Evolutionary conservation across 2,329 filamentous ascomycete species (phyloP), one percentile per base, ranked within the genome.

Genomic region (Ophiostoma montium): DNA sequence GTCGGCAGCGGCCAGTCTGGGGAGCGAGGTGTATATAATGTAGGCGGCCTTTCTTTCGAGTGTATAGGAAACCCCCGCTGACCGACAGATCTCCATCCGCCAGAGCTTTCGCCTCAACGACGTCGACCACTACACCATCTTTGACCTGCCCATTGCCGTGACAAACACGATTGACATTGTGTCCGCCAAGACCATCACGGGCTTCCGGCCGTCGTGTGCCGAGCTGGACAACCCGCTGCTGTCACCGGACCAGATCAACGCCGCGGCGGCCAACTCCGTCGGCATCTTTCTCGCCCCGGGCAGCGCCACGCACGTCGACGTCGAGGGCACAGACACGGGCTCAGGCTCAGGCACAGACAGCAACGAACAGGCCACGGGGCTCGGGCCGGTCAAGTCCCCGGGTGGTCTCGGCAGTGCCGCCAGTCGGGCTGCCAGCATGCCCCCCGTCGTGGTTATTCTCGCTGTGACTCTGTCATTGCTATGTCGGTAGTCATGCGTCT

Each of bases 21-120:
- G 46, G 73, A 72, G 21, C 69, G 78, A 3, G 81, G 80, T 3
- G 64, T 67, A 16, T 85, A 85, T 60, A 85, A 86, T 27, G 23
- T 27, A 27, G 8, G 23, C 23, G 4, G 4, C 8, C 8, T 8
- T 27, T 8, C 23, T 27, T 8, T 27, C 23, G 4, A 4, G 23
- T 8, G 4, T 4, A 27, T 27, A 27, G 5, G 23, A 27, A 8
- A 27, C 23, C 23, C 23, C 23, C 23, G 23, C 23, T 27, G 23
- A 27, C 23, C 23, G 4, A 8, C 23, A 27, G 72, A 79, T 86
- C 57, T 83, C 80, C 6, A 82, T 86, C 56, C 79, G 80, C 49
- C 81, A 86, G 58, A 80, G 72, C 57, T 86, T 83, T 61, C 72
- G 77, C 12, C 68, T 84, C 49, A 83, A 85, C 58, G 72, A 69